Conservation (phyloP, 2,329 filamentous ascomycete species). For the Leptodontidium sp. region DNA sequence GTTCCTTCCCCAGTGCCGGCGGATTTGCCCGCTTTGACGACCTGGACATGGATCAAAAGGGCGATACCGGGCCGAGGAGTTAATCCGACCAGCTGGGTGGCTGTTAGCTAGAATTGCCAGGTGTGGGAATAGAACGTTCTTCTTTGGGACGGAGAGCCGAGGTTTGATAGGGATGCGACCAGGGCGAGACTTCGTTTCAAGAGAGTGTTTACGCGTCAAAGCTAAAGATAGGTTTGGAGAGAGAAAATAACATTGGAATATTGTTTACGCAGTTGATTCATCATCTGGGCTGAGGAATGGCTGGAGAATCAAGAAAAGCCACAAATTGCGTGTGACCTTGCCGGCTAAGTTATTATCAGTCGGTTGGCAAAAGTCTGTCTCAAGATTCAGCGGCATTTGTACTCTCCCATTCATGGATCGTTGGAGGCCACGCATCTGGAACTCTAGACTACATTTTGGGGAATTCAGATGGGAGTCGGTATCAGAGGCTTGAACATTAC, state of each 20-base stretch:
- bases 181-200: background rate
- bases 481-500: too few species aligned
- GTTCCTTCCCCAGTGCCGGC: slow-evolving; percentile 2
- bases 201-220: background rate
- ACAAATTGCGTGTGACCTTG: background rate
- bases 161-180: too few species aligned
- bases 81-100: background rate
- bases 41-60: background rate
- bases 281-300: background rate
- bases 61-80: slow-evolving; percentile 6
- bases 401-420: too few species aligned
- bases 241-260: background rate
- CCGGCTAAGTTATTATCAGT: slow-evolving; percentile 5
- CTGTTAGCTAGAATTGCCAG: background rate
- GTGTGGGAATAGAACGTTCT: background rate
- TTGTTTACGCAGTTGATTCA: background rate
- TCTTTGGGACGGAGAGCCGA: background rate
- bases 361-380: too few species aligned
- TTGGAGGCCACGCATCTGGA: too few species aligned
- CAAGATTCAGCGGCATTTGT: too few species aligned
- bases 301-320: background rate
- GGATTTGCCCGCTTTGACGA: slow-evolving; percentile 5
- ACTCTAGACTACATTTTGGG: too few species aligned
- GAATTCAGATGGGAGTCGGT: too few species aligned
- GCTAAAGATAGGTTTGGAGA: background rate